Conservation (phyloP, 2,329 filamentous ascomycete species). For the Neobulgaria alba region DNA sequence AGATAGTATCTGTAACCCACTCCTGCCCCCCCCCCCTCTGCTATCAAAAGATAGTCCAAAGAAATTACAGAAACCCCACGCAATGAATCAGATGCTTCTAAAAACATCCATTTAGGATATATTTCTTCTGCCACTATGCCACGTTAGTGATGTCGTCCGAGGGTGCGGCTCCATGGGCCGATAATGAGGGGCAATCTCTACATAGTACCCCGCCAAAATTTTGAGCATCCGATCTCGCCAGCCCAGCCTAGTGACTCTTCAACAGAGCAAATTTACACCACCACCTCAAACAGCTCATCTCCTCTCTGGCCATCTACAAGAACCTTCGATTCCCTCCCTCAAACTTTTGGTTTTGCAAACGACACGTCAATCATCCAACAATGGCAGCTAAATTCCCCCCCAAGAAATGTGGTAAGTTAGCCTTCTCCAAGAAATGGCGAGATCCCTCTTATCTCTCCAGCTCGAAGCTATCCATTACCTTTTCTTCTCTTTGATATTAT, state of each 20-base stretch:
- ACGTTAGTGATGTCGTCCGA: too few relatives aligned
- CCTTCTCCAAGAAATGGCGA: constrained; percentile 3
- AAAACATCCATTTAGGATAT: too few relatives aligned
- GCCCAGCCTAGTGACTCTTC: background rate
- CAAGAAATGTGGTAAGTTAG: constrained; percentile 42
- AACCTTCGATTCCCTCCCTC: background rate
- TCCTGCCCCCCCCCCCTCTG: too few relatives aligned
- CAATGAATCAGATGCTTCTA: too few relatives aligned
- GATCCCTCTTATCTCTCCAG: constrained; percentile 7
- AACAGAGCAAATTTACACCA: background rate
- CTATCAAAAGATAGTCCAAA: too few relatives aligned
- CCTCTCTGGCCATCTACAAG: background rate
- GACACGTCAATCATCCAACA: background rate
- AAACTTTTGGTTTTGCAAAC: background rate
- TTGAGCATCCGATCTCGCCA: background rate
- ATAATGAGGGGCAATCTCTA: background rate
- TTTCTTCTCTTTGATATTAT: background rate
- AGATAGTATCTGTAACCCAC: too few relatives aligned
- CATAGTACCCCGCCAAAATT: background rate
- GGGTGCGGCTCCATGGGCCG: background rate
- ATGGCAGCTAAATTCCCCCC: constrained; percentile 35
- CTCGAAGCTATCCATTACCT: background rate
- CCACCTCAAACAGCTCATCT: background rate
- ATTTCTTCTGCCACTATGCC: too few relatives aligned
- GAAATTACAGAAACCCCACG: too few relatives aligned